Conservation (phyloP, 345 rosid genomes). For the Dipteronia dyeriana region DNA sequence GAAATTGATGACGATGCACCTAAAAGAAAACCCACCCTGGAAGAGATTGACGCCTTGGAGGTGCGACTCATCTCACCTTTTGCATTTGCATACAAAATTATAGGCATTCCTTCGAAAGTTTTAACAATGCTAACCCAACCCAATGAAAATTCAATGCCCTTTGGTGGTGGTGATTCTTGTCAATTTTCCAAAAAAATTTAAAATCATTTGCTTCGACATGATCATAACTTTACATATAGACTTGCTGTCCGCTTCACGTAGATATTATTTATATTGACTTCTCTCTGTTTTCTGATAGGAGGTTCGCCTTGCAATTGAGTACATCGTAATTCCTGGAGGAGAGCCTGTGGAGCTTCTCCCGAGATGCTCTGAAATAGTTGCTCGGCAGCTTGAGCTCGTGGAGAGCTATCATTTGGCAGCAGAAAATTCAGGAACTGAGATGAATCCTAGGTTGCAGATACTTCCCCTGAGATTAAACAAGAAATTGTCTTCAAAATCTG, state of each 20-base stretch:
- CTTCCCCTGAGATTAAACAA: slow-evolving; percentile 69
- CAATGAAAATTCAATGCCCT: background rate
- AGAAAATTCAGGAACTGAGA: slow-evolving; percentile 82
- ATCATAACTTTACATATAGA: background rate
- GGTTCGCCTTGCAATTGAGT: slow-evolving; percentile 88
- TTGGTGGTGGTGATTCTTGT: background rate
- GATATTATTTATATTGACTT: slow-evolving; percentile 8
- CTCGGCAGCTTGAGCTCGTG: slow-evolving; percentile 87
- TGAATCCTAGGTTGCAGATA: slow-evolving; percentile 82
- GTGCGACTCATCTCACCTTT: slow-evolving; percentile 35
- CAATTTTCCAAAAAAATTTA: too few relatives aligned
- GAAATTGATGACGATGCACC: slow-evolving; percentile 92
- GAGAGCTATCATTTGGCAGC: slow-evolving; percentile 84
- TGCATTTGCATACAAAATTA: background rate
- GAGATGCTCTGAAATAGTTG: slow-evolving; percentile 75
- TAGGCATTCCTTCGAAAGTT: slow-evolving; percentile 4
- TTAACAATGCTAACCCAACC: background rate
- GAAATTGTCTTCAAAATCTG: slow-evolving; percentile 39
- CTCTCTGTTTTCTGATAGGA: slow-evolving; percentile 48
- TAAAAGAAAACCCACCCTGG: slow-evolving; percentile 76
- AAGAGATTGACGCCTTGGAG: slow-evolving; percentile 99
- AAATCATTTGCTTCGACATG: too few relatives aligned
- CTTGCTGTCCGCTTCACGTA: background rate
- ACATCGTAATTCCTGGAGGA: slow-evolving; percentile 92
- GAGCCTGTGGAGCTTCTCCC: slow-evolving; percentile 98